Evolutionary conservation across 305 asterid species (phyloP), one percentile per base, ranked within the genome.

Genomic region (Fraxinus albicans): DNA sequence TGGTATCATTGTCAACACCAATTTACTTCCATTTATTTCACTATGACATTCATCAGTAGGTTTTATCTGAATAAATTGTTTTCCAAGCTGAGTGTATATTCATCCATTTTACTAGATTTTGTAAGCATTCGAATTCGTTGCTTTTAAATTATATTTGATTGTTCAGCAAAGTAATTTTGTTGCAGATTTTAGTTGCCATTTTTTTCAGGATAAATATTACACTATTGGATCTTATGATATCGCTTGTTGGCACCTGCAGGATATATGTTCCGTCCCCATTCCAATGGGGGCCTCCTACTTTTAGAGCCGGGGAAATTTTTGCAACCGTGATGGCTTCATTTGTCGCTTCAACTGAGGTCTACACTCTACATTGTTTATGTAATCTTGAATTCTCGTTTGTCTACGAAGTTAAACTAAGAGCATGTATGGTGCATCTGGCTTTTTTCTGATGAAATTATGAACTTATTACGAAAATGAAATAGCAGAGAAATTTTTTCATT

Each of bases 261-360:
- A 19, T 89, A 3, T 85, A 85, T 63, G 5, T 88, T 23, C 94
- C 97, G 6, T 88, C 44, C 80, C 96, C 96, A 58, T 90, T 91
- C 77, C 93, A 88, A 82, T 91, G 92, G 94, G 97, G 95, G 19
- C 84, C 90, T 84, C 96, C 97, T 10, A 87, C 89, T 73, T 91
- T 93, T 81, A 83, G 84, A 25, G 82, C 86, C 10, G 89, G 89
- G 76, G 92, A 89, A 42, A 86, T 88, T 23, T 81, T 93, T 76
- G 87, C 91, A 35, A 80, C 88, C 77, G 79, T 87, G 73, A 29
- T 89, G 4, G 95, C 95, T 79, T 84, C 94, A 23, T 79, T 91
- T 5, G 86, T 88, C 74, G 88, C 92, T 78, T 87, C 90, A 35
- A 77, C 70, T 12, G 92, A 91, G 94, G 92, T 88, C 47, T 74